These are phyloP conservation scores for Aspergillus heteromorphus DNA, from an alignment of 495 filamentous ascomycete genomes.

Conservation along the genomic window DNA sequence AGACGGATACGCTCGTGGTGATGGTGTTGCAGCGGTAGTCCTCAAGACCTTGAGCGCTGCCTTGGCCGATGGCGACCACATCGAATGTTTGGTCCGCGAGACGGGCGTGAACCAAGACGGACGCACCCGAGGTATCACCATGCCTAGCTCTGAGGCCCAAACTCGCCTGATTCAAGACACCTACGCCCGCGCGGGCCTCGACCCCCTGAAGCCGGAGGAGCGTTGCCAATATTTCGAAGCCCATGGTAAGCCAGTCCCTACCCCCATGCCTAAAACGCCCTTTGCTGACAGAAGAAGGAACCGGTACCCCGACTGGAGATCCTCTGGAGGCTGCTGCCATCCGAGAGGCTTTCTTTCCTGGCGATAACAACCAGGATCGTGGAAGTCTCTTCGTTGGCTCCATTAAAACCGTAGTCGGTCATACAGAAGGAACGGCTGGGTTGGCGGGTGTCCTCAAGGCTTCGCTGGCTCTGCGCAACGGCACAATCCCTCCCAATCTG, in stretches of 20 bases:
- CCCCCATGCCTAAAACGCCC: too few relatives aligned
- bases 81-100: conserved; percentile 18
- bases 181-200: background rate
- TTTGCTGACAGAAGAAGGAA: background rate
- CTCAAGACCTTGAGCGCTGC: conserved; percentile 18
- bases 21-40: conserved; percentile 23
- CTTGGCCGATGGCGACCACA: conserved; percentile 17
- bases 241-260: background rate
- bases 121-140: conserved; percentile 14
- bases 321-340: conserved; percentile 27
- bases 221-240: background rate
- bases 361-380: too few relatives aligned
- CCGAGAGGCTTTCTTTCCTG: background rate
- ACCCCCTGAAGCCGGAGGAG: background rate
- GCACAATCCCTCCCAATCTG: conserved; percentile 25
- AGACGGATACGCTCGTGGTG: conserved; percentile 31
- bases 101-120: conserved; percentile 24
- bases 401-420: background rate
- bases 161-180: background rate
- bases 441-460: conserved; percentile 38
- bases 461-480: conserved; percentile 41
- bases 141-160: conserved; percentile 2
- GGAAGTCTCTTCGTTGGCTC: background rate
- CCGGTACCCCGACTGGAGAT: background rate
- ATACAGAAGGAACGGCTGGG: background rate